Percentiles rank a stretch among this genome's conserved stretches.
Evolutionary conservation across 768 basidiomycete species (phyloP).

Genomic region (Pholiota conissans): DNA sequence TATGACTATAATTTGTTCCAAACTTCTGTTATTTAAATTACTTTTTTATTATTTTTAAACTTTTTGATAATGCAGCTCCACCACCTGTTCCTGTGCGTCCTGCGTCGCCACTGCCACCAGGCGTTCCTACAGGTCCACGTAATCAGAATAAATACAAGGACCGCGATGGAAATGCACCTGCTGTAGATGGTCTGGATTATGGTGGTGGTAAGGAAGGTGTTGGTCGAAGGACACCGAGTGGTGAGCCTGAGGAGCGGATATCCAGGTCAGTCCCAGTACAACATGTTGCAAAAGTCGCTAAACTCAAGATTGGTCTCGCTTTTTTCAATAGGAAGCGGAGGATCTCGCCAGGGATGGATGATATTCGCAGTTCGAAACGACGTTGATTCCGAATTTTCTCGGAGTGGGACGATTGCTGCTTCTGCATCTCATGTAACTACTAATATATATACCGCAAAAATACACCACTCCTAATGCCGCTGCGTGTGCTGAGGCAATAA

Average conservation of each 20-base stretch:
- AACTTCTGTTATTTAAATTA: neutral
- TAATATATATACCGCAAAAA: constrained; percentile 21
- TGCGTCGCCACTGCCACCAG: constrained; percentile 82
- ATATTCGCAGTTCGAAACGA: constrained; percentile 67
- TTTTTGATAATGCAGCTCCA: constrained; percentile 18
- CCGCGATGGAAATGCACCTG: constrained; percentile 80
- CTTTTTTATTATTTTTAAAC: neutral
- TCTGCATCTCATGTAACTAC: constrained; percentile 4
- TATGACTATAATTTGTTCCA: constrained; percentile 1
- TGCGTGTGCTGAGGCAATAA: neutral
- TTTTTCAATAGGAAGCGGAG: constrained; percentile 67
- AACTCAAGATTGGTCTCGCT: too few species aligned
- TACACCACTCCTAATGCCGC: constrained; percentile 8
- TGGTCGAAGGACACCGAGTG: constrained; percentile 56
- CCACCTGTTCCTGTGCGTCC: constrained; percentile 67
- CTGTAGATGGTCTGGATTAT: constrained; percentile 88
- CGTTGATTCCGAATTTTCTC: constrained; percentile 45
- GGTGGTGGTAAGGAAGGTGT: constrained; percentile 50
- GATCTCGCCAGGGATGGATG: constrained; percentile 71
- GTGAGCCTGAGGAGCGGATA: constrained; percentile 68
- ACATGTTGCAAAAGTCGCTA: too few species aligned
- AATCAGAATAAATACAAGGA: constrained; percentile 93
- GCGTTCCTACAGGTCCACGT: constrained; percentile 84
- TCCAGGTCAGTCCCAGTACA: constrained; percentile 54
- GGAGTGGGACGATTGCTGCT: neutral